Conservation (phyloP, 2,329 filamentous ascomycete genomes). For the Gaeumannomyces tritici region DNA sequence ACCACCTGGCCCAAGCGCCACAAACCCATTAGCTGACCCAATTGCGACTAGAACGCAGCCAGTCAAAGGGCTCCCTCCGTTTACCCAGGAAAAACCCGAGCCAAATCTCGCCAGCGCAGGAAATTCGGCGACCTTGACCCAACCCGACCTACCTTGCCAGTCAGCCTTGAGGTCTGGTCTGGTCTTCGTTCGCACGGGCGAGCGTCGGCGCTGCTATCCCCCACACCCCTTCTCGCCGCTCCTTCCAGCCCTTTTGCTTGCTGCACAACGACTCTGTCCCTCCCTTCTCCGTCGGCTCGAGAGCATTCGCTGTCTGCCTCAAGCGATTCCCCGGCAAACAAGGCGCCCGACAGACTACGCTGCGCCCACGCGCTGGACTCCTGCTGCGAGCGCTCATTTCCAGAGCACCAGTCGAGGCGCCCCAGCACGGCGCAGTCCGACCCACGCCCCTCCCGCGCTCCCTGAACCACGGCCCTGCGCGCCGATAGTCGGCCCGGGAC, state of each 20-base stretch:
- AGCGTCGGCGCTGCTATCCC: background rate
- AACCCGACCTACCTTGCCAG: background rate
- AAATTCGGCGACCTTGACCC: constrained; percentile 1
- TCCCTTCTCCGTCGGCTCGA: background rate
- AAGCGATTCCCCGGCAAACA: background rate
- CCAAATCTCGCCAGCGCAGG: constrained; percentile 4
- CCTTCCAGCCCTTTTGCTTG: background rate
- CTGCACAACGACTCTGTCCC: background rate
- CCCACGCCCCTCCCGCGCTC: background rate
- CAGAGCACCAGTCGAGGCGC: background rate
- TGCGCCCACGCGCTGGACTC: background rate
- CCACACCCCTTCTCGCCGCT: constrained; percentile 1
- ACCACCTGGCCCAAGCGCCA: background rate
- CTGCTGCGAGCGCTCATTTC: background rate
- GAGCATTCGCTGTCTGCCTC: background rate
- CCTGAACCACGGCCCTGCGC: background rate
- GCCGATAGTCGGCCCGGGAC: background rate
- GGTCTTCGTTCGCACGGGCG: background rate
- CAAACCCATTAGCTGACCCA: background rate
- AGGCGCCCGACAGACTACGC: background rate
- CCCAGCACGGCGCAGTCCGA: background rate
- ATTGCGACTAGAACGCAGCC: background rate
- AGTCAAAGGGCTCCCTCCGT: background rate
- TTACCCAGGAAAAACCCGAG: constrained; percentile 1
- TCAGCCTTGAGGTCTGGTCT: background rate